These are phyloP conservation scores for Phytophthora parvispora DNA, from an alignment of 352 stramenopile genomes.

Conservation along the genomic window DNA sequence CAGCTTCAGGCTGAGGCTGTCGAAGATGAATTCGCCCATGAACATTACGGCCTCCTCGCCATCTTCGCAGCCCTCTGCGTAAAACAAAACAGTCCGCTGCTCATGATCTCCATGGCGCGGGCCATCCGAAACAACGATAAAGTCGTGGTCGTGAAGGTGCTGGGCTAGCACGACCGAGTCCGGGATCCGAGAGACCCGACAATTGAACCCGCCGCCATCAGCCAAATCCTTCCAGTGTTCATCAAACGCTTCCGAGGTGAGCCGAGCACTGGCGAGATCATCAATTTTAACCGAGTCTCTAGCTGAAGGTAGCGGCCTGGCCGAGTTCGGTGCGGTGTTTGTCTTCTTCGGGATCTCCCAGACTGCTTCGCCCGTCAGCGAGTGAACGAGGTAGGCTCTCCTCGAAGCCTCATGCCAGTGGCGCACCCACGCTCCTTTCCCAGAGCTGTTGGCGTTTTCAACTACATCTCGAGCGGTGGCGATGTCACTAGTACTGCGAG, in stretches of 20 bases:
- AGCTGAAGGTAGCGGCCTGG: not conserved
- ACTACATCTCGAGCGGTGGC: constrained; percentile 31
- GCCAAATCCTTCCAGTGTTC: constrained; percentile 59
- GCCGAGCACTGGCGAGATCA: not conserved
- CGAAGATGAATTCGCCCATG: constrained; percentile 76
- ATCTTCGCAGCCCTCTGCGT: constrained; percentile 34
- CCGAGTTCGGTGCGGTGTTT: not conserved
- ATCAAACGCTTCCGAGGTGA: constrained; percentile 51
- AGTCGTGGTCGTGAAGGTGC: constrained; percentile 64
- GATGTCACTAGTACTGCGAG: constrained; percentile 26
- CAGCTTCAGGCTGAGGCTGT: constrained; percentile 76
- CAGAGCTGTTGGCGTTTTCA: constrained; percentile 14
- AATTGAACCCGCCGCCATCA: constrained; percentile 72
- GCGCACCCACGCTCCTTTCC: constrained; percentile 62
- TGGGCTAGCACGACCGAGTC: constrained; percentile 37
- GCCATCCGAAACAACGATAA: constrained; percentile 61
- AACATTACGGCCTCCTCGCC: constrained; percentile 44
- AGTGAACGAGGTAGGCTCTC: constrained; percentile 76
- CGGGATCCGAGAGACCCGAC: constrained; percentile 68
- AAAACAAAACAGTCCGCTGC: constrained; percentile 68
- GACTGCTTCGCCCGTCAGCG: constrained; percentile 68
- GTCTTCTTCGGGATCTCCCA: constrained; percentile 61
- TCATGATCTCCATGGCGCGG: constrained; percentile 39
- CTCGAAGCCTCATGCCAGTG: constrained; percentile 64
- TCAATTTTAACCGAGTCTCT: constrained; percentile 9